phyloP scores from a whole-genome alignment of 495 filamentous ascomycete species.

The Penicillium parvum region DNA sequence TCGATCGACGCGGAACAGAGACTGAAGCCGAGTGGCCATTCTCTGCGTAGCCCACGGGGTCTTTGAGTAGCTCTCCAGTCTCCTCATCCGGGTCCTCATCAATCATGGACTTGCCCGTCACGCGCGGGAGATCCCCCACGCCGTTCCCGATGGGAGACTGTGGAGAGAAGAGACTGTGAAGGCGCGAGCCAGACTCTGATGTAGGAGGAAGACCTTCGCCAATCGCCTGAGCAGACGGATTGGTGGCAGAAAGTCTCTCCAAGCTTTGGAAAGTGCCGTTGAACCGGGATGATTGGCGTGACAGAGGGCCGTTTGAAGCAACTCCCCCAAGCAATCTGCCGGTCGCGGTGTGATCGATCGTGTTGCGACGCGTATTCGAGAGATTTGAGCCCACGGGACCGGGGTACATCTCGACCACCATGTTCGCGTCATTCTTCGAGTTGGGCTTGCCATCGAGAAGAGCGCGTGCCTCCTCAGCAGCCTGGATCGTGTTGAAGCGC shows the following conservation, averaged over 20 bases:
- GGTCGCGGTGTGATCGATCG: slow-evolving; percentile 52
- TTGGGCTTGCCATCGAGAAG: slow-evolving; percentile 79
- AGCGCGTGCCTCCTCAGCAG: slow-evolving; percentile 71
- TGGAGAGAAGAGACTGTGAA: slow-evolving; percentile 75
- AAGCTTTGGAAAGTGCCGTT: slow-evolving; percentile 71
- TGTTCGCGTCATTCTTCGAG: slow-evolving; percentile 64
- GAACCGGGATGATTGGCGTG: slow-evolving; percentile 71
- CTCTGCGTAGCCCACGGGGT: slow-evolving; percentile 79
- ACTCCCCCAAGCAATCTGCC: slow-evolving; percentile 51
- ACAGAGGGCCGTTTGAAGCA: slow-evolving; percentile 50
- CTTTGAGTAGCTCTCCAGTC: slow-evolving; percentile 75
- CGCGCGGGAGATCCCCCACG: slow-evolving; percentile 61
- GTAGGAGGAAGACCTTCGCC: slow-evolving; percentile 52
- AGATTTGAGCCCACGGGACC: slow-evolving; percentile 39
- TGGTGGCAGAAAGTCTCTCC: slow-evolving; percentile 65
- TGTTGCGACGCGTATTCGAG: slow-evolving; percentile 50
- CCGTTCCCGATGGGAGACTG: slow-evolving; percentile 80
- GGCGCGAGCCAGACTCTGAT: slow-evolving; percentile 57
- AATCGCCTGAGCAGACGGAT: slow-evolving; percentile 50
- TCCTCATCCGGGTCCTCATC: slow-evolving; percentile 84
- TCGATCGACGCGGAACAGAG: slow-evolving; percentile 56
- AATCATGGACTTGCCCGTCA: slow-evolving; percentile 79
- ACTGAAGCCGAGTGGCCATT: slow-evolving; percentile 56
- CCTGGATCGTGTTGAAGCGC: slow-evolving; percentile 63
- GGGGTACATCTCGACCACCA: slow-evolving; percentile 72